Percentiles rank a stretch among this genome's conserved stretches.
Evolutionary conservation across 768 basidiomycete species (phyloP).

Genomic region (Trametes villosa): DNA sequence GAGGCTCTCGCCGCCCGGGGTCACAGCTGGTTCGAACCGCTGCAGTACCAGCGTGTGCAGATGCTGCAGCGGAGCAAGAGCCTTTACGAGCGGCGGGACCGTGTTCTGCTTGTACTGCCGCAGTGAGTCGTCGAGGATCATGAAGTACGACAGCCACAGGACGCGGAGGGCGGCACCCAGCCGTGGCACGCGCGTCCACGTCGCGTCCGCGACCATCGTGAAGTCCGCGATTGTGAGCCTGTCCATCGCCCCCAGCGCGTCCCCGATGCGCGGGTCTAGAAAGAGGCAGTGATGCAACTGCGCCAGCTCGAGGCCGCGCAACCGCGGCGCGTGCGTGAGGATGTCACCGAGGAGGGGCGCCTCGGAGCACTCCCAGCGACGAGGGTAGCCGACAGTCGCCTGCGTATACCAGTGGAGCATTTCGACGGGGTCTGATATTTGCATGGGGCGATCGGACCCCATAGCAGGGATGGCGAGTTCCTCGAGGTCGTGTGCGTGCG

Average conservation of each 20-base stretch:
- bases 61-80: background rate
- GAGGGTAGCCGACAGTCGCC: background rate
- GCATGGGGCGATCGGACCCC: background rate
- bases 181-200: background rate
- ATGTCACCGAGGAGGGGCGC: conserved; percentile 4
- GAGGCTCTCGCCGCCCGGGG: background rate
- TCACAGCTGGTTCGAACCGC: background rate
- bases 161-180: background rate
- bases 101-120: conserved; percentile 8
- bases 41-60: conserved; percentile 1
- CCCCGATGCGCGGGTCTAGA: conserved; percentile 3
- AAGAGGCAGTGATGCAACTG: background rate
- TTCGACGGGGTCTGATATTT: too few species aligned
- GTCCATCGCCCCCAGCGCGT: conserved; percentile 1
- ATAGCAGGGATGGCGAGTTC: background rate
- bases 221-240: background rate
- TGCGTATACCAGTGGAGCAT: too few species aligned
- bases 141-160: background rate
- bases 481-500: conserved; percentile 3
- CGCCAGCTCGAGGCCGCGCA: background rate
- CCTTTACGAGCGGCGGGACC: background rate
- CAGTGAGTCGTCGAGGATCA: background rate
- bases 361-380: conserved; percentile 4
- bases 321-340: background rate
- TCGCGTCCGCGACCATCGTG: conserved; percentile 2